These are phyloP conservation scores for Citrus mangshanensis DNA, from an alignment of 345 rosid genomes.

Conservation along the genomic window DNA sequence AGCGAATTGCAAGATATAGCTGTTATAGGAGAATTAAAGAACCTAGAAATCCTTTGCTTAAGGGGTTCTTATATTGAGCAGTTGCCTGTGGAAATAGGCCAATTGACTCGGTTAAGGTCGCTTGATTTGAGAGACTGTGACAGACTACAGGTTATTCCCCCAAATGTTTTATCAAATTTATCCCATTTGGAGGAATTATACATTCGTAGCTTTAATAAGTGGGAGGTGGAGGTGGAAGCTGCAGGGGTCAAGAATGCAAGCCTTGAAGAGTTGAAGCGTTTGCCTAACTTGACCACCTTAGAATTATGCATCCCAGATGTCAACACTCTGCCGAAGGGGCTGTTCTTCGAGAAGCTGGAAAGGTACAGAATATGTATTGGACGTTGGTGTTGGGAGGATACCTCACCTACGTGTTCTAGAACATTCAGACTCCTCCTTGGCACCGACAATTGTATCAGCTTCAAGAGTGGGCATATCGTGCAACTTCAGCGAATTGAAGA, in stretches of 20 bases:
- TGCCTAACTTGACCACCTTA: no score
- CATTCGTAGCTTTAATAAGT: constrained; percentile 8
- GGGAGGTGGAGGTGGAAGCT: constrained; percentile 15
- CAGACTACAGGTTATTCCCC: constrained; percentile 4
- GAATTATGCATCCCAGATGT: no score
- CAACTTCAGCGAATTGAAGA: no score
- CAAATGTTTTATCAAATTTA: constrained; percentile 8
- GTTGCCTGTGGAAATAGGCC: constrained; percentile 22
- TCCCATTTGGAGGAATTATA: constrained; percentile 25
- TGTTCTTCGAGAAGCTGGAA: no score
- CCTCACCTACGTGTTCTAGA: no score
- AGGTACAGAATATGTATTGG: no score
- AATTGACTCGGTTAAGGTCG: constrained; percentile 4
- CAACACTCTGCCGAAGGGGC: no score
- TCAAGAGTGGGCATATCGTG: no score
- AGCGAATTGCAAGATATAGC: background rate
- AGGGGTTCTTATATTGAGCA: background rate
- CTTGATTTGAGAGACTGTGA: constrained; percentile 9
- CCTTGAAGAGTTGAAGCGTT: constrained; percentile 9
- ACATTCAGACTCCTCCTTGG: no score
- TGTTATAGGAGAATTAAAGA: background rate
- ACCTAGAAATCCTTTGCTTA: background rate
- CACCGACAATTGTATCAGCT: no score
- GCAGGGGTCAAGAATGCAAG: background rate
- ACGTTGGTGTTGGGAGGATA: no score